Evolutionary conservation across 2,329 filamentous ascomycete genomes (phyloP), one percentile per base, ranked within the genome.

Genomic region (Aspergillus sp.): DNA sequence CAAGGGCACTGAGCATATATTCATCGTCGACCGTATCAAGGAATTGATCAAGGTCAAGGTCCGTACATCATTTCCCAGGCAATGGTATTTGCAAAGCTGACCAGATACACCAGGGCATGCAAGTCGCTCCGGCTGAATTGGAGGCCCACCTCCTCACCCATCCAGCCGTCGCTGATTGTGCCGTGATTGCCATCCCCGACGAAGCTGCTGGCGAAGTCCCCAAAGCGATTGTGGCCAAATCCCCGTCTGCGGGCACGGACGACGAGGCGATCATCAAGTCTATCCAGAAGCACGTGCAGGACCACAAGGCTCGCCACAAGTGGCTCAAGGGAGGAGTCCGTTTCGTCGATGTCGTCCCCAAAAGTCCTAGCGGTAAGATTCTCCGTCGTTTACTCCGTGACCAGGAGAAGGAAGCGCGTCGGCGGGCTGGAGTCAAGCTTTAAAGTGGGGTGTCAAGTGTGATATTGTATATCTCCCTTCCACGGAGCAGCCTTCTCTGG

Each of bases 81-180:
- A 10, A 16, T 9, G 29, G 19, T 50, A 25, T 31, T n/a, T 25
- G 2, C 10, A 32, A 45, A 9, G 32, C 52, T 58, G 48, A 55
- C 16, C 21, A n/a, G 45, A 11, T 5, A 16, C 44, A 45, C 13
- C 73, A 90, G 85, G 90, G 89, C 52, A 78, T 87, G 54, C 89
- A 94, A 84, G 89, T 94, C 19, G 88, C 89, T 0, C 89, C 89
- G 0, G 89, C 89, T 2, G 89, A 94, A 67, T 82, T 95, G 1
- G 89, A 95, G 72, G 87, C 88, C 1, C 88, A 91, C 63, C 78
- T 95, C 4, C 82, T 95, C 13, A 81, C 85, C 0, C 89, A 93
- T 67, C 83, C 86, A 0, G 78, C 80, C 10, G 89, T 94, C n/a
- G 83, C 84, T 41, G 89, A 95, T 71, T 88, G 85, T 60, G 85